These are phyloP conservation scores for Cordyceps militaris DNA, from an alignment of 2,329 filamentous ascomycete genomes.

Conservation along the genomic window DNA sequence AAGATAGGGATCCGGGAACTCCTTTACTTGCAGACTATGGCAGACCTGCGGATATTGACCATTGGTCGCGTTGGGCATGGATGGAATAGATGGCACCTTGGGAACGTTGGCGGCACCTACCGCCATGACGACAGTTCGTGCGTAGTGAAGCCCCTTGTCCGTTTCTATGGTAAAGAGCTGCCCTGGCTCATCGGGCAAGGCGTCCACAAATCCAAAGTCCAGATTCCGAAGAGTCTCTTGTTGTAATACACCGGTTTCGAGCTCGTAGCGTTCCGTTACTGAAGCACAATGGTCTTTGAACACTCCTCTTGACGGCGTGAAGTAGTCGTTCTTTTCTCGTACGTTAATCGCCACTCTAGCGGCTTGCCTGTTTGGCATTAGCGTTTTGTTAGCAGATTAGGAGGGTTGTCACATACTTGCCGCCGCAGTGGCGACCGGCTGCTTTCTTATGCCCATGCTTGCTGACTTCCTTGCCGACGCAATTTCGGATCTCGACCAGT, in stretches of 20 bases:
- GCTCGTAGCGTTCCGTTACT: slow-evolving; percentile 48
- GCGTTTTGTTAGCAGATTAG: neutral
- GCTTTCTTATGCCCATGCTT: slow-evolving; percentile 69
- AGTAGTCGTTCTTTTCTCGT: slow-evolving; percentile 63
- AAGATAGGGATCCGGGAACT: slow-evolving; percentile 49
- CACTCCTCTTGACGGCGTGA: slow-evolving; percentile 53
- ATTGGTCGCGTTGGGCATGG: slow-evolving; percentile 20
- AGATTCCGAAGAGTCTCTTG: slow-evolving; percentile 56
- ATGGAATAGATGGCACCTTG: slow-evolving; percentile 33
- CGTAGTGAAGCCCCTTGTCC: slow-evolving; percentile 45
- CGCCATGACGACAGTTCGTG: slow-evolving; percentile 60
- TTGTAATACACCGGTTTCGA: slow-evolving; percentile 43
- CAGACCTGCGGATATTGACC: slow-evolving; percentile 37
- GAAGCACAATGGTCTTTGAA: slow-evolving; percentile 56
- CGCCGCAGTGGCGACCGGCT: slow-evolving; percentile 28
- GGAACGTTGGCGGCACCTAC: slow-evolving; percentile 62
- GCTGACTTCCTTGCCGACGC: slow-evolving; percentile 72
- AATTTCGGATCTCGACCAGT: slow-evolving; percentile 62
- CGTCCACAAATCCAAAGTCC: slow-evolving; percentile 45
- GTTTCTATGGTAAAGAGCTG: slow-evolving; percentile 61
- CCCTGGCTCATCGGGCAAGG: slow-evolving; percentile 37
- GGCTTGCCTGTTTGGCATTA: slow-evolving; percentile 30
- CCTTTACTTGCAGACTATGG: slow-evolving; percentile 58
- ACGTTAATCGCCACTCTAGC: slow-evolving; percentile 52
- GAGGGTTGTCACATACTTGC: slow-evolving; percentile 30